phyloP scores from a whole-genome alignment of 1,284 basidiomycete species.

The Microbotryum saponariae region DNA sequence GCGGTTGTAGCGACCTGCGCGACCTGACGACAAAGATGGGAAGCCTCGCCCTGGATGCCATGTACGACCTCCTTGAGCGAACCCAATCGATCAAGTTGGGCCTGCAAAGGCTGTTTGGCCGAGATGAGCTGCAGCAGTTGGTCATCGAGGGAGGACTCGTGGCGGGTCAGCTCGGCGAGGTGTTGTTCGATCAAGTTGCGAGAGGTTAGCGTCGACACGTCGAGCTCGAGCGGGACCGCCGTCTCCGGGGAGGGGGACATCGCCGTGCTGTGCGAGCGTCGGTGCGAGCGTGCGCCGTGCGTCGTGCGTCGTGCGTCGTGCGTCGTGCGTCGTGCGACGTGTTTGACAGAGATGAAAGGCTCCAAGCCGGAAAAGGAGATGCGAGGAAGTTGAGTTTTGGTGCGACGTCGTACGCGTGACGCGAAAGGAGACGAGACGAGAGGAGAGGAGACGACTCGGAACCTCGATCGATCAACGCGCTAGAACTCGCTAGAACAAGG shows the following conservation, averaged over 20 bases:
- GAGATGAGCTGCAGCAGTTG: conserved; percentile 26
- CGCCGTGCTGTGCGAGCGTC: not conserved
- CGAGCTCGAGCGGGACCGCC: not conserved
- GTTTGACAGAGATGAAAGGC: too few relatives aligned
- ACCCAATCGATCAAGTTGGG: conserved; percentile 30
- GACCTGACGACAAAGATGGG: conserved; percentile 27
- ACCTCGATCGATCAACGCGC: too few relatives aligned
- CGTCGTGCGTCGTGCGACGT: too few relatives aligned
- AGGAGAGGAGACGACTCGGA: too few relatives aligned
- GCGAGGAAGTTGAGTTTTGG: too few relatives aligned
- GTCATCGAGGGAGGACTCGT: conserved; percentile 32
- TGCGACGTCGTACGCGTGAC: too few relatives aligned
- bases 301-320: too few relatives aligned
- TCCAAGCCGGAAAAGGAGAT: too few relatives aligned
- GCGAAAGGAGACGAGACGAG: too few relatives aligned
- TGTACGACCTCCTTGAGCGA: conserved; percentile 29
- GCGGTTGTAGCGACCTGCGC: conserved; percentile 46
- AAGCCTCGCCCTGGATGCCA: conserved; percentile 32
- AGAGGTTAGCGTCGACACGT: conserved; percentile 14
- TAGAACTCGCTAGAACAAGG: too few relatives aligned
- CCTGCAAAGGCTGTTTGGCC: conserved; percentile 12
- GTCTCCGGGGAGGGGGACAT: not conserved
- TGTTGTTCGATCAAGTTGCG: conserved; percentile 15
- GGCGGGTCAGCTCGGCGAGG: conserved; percentile 5
- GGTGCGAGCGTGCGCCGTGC: too few relatives aligned